Conservation (phyloP, 805 yeast genomes). For the Candida jianshihensis region DNA sequence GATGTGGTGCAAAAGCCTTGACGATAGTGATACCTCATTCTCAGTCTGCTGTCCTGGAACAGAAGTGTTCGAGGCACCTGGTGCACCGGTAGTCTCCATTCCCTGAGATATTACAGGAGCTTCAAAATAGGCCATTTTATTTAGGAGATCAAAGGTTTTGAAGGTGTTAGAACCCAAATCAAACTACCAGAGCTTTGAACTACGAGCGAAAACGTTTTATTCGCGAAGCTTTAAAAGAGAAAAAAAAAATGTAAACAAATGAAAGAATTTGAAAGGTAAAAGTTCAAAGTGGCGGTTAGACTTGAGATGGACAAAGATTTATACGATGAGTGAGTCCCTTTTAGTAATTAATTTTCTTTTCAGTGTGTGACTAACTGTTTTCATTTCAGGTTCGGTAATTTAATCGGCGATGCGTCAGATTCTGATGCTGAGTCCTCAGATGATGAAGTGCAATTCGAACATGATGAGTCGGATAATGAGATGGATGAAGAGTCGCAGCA, state of each 20-base stretch:
- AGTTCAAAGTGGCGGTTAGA: not conserved
- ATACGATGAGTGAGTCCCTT: constrained; percentile 59
- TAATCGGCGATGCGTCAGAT: constrained; percentile 44
- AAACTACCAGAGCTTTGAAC: not conserved
- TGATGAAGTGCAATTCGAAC: constrained; percentile 10
- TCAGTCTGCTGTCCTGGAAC: not conserved
- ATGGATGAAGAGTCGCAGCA: constrained; percentile 6
- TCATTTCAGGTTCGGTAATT: constrained; percentile 50
- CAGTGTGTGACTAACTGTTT: too few relatives aligned
- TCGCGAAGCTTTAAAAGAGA: not conserved
- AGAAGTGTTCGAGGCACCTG: not conserved
- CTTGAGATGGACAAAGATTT: constrained; percentile 50
- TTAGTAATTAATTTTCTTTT: too few relatives aligned
- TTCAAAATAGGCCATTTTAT: too few relatives aligned
- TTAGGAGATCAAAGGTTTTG: too few relatives aligned
- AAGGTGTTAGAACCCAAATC: too few relatives aligned
- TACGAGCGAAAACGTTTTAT: not conserved
- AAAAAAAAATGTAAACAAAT: not conserved
- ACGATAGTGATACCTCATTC: not conserved
- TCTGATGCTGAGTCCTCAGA: constrained; percentile 37
- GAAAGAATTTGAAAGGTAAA: not conserved
- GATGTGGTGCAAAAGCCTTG: constrained; percentile 3
- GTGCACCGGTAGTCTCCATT: not conserved
- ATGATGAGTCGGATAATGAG: constrained; percentile 22
- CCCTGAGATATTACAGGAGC: too few relatives aligned